Conservation (phyloP, 2,329 filamentous ascomycete genomes). For the Ophiostoma sp. region DNA sequence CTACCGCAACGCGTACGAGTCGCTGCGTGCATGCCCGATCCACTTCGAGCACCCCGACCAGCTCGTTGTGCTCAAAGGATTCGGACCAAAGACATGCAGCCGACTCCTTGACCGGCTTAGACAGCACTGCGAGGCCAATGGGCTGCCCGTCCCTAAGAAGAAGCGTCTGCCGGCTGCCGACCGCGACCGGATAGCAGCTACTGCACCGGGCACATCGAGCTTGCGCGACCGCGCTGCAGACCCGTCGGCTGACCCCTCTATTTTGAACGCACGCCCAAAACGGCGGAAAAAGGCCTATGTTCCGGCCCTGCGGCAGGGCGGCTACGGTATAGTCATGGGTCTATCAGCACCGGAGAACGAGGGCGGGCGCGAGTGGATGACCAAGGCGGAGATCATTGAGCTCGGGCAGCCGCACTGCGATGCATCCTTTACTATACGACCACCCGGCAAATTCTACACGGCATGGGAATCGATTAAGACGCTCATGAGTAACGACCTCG, state of each 20-base stretch:
- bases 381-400: constrained; percentile 63
- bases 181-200: constrained; percentile 27
- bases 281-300: constrained; percentile 61
- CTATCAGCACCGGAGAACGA: constrained; percentile 56
- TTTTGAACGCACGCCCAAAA: not conserved
- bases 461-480: constrained; percentile 83
- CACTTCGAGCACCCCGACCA: constrained; percentile 67
- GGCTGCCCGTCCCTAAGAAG: constrained; percentile 59
- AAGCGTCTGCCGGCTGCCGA: constrained; percentile 31
- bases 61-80: constrained; percentile 65
- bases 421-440: constrained; percentile 62
- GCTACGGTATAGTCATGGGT: constrained; percentile 66
- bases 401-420: constrained; percentile 67
- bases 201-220: constrained; percentile 17
- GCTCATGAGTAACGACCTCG: constrained; percentile 64
- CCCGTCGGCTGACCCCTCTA: constrained; percentile 31
- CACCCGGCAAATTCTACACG: constrained; percentile 66
- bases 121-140: constrained; percentile 60
- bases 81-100: constrained; percentile 66
- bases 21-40: constrained; percentile 69
- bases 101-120: constrained; percentile 59
- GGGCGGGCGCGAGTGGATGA: constrained; percentile 50
- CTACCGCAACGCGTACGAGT: constrained; percentile 71
- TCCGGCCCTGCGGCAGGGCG: constrained; percentile 64
- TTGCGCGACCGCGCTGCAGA: not conserved